Conservation (phyloP, 345 rosid species). For the Syzygium aromaticum region DNA sequence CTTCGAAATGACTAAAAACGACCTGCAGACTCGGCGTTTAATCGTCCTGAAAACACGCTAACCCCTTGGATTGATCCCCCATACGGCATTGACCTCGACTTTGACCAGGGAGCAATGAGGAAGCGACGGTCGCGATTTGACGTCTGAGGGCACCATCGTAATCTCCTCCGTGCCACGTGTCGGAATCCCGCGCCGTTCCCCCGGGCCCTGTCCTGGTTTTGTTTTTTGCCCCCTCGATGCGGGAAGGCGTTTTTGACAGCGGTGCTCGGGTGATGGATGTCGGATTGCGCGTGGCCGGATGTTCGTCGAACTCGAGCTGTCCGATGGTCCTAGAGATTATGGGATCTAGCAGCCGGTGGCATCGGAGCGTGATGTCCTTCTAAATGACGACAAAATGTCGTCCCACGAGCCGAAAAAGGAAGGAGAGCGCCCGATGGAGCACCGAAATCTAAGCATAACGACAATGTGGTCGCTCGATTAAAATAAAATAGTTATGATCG, state of each 20-base stretch:
- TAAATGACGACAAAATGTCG: background rate
- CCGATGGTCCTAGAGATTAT: background rate
- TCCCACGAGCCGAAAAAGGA: background rate
- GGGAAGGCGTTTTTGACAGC: background rate
- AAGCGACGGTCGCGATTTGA: background rate
- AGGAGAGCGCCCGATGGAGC: background rate
- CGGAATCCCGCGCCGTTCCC: background rate
- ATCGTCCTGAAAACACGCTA: background rate
- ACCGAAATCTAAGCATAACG: background rate
- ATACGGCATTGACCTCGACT: background rate
- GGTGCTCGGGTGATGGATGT: too few species aligned
- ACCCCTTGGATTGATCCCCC: background rate
- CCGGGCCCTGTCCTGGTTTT: background rate
- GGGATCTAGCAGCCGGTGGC: background rate
- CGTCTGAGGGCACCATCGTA: background rate
- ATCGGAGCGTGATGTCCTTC: background rate
- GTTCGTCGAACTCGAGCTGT: background rate
- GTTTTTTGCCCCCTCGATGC: background rate
- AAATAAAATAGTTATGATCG: too few species aligned
- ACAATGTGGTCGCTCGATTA: background rate
- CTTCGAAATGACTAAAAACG: background rate
- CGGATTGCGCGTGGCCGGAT: background rate
- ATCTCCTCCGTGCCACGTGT: fast-evolving
- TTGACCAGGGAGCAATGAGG: background rate
- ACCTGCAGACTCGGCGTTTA: background rate